A percentile compares a stretch with the other conserved stretches of the same genome.
phyloP scores from a whole-genome alignment of 139 green algal species.

The Coelastrella sp. region DNA sequence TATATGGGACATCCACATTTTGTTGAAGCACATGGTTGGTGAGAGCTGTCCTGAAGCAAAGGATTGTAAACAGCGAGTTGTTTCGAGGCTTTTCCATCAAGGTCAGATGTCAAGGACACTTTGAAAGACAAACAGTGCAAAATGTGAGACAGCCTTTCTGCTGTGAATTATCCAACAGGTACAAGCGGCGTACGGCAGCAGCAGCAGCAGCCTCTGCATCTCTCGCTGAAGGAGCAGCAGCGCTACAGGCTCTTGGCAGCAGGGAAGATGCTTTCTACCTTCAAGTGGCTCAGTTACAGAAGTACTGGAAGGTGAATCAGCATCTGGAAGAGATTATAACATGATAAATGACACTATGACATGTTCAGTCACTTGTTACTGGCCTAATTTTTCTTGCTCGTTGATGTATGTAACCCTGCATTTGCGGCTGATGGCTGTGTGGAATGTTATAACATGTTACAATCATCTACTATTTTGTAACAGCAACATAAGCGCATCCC shows the following conservation, averaged over 20 bases:
- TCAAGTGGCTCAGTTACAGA: constrained; percentile 40
- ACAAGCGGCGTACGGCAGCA: constrained; percentile 12
- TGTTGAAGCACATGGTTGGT: too few species aligned
- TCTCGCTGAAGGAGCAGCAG: constrained; percentile 18
- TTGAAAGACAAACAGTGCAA: too few species aligned
- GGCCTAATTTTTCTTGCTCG: neutral
- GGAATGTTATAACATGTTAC: neutral
- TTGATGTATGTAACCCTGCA: neutral
- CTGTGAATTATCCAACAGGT: too few species aligned
- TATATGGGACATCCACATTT: too few species aligned
- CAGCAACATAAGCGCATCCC: too few species aligned
- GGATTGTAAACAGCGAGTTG: too few species aligned
- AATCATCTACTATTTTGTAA: neutral
- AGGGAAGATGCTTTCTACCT: constrained; percentile 43
- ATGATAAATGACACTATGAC: too few species aligned
- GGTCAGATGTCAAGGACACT: too few species aligned
- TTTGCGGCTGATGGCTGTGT: neutral
- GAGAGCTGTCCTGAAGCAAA: too few species aligned
- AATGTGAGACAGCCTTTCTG: too few species aligned
- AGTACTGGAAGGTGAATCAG: constrained; percentile 24
- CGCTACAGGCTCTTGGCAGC: constrained; percentile 2
- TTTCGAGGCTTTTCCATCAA: too few species aligned
- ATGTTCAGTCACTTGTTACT: neutral
- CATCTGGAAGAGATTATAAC: neutral
- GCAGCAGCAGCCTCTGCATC: neutral